Percentiles rank a stretch among this genome's conserved stretches.
Evolutionary conservation across 2,329 filamentous ascomycete genomes (phyloP).

Genomic region (Pleomassaria siparia): DNA sequence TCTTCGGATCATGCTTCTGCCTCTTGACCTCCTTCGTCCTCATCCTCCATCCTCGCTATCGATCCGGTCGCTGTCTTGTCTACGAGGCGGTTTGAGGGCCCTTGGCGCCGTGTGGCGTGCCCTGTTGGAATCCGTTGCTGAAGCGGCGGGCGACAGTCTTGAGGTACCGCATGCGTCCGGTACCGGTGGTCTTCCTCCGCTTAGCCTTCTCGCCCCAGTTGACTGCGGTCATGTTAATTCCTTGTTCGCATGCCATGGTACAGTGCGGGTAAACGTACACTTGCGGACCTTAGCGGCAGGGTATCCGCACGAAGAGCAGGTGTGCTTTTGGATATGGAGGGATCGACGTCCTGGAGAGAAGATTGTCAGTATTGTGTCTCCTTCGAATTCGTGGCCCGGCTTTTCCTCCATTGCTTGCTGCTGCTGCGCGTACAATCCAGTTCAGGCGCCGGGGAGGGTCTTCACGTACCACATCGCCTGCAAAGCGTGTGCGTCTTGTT

Average conservation of each 20-base stretch:
- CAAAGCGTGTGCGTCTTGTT: conserved; percentile 98
- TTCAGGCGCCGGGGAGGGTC: conserved; percentile 8
- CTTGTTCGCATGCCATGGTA: conserved; percentile 8
- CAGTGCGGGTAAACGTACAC: conserved; percentile 70
- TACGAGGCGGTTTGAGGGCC: conserved; percentile 52
- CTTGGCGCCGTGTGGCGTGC: conserved; percentile 80
- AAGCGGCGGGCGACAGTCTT: conserved; percentile 90
- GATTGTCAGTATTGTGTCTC: conserved; percentile 40
- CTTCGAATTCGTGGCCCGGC: conserved; percentile 3
- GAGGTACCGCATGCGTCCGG: conserved; percentile 93
- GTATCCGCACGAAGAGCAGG: conserved; percentile 94
- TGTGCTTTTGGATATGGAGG: conserved; percentile 99
- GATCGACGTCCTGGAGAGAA: conserved; percentile 76
- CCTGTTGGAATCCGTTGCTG: conserved; percentile 96
- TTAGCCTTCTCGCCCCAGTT: conserved; percentile 99
- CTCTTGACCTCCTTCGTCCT: conserved; percentile 25
- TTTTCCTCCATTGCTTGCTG: conserved; percentile 6
- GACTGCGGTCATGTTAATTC: conserved; percentile 60
- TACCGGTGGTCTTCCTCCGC: conserved; percentile 98
- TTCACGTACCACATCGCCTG: conserved; percentile 90
- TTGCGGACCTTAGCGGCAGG: conserved; percentile 95
- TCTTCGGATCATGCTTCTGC: conserved; percentile 27
- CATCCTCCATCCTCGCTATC: neutral
- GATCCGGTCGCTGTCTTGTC: neutral
- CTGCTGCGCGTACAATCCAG: conserved; percentile 8